Evolutionary conservation across 768 basidiomycete genomes (phyloP), one percentile per base, ranked within the genome.

Genomic region (Tulasnella sp.): DNA sequence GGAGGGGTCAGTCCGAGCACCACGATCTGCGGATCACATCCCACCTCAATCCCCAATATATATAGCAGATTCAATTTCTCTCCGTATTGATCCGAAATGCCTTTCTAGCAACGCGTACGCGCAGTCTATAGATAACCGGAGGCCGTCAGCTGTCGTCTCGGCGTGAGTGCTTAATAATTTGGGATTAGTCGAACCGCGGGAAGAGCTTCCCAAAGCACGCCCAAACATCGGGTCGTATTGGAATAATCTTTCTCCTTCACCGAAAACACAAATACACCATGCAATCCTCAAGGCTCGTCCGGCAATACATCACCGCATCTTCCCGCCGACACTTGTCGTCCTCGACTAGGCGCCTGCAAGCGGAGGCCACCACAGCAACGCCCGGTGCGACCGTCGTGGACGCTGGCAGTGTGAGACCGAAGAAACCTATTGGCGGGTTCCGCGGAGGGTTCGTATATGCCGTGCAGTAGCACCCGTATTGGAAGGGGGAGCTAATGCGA

Each of bases 371-470:
- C 9, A 12, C 69, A 19, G 44, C 26, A 47, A 44, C 69, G 0
- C 22, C 69, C 17, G 39, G 34, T 3, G 64, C 64, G 19, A 36
- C 64, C 35, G 44, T 70, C 41, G 47, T 52, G 34, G 71, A 37
- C 22, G 67, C 39, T 39, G 73, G 64, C 44, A 69, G 39, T 36
- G 75, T 75, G 42, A 75, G 74, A 67, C 74, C 74, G 1, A 91
- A 87, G 83, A 89, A 86, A 81, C 91, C 92, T 5, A 82, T 94
- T 76, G 92, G 92, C 59, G 82, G 81, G 12, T 82, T 83, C 77
- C 80, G 82, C 44, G 82, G 82, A 75, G 81, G 82, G 82, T 83
- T 72, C 74, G 80, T 78, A 52, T 44, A 73, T 22, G 40, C 67
- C 67, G 19, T 67, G 41, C 16, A 75, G 42, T 72, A 44, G 62